Conservation (phyloP, 192 early-diverging fungal species). For the Obelidium mucronatum region DNA sequence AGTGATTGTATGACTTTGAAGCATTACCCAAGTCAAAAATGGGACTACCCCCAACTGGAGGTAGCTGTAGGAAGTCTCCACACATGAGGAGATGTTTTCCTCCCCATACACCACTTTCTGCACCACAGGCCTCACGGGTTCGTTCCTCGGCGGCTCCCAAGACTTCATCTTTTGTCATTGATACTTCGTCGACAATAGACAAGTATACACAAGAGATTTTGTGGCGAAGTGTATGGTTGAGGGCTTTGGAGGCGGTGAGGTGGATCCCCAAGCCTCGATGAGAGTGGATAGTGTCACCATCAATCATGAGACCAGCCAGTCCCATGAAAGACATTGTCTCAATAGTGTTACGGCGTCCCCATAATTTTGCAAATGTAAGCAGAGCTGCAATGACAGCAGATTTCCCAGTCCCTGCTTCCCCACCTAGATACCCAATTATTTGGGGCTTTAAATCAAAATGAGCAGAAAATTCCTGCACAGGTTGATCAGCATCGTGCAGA, state of each 20-base stretch:
- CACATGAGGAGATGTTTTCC: background rate
- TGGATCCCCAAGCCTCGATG: background rate
- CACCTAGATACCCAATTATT: too few species aligned
- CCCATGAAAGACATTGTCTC: too few species aligned
- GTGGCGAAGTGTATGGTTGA: background rate
- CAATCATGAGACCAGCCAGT: too few species aligned
- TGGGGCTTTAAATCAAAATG: background rate
- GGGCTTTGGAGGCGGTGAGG: background rate
- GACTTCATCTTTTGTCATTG: background rate
- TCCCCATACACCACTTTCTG: too few species aligned
- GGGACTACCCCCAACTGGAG: background rate
- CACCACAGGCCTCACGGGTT: background rate
- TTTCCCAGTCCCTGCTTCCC: too few species aligned
- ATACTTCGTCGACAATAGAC: background rate
- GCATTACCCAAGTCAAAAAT: background rate
- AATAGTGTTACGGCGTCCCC: too few species aligned
- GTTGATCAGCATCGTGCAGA: background rate
- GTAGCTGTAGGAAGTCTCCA: background rate
- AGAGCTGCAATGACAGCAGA: too few species aligned
- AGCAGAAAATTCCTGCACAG: background rate
- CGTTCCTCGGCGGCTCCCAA: background rate
- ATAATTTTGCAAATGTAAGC: too few species aligned
- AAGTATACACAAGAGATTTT: background rate
- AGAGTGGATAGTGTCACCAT: too few species aligned
- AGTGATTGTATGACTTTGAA: background rate